These are phyloP conservation scores for Escallonia rubra DNA, from an alignment of 129 eudicot genomes.

Conservation along the genomic window DNA sequence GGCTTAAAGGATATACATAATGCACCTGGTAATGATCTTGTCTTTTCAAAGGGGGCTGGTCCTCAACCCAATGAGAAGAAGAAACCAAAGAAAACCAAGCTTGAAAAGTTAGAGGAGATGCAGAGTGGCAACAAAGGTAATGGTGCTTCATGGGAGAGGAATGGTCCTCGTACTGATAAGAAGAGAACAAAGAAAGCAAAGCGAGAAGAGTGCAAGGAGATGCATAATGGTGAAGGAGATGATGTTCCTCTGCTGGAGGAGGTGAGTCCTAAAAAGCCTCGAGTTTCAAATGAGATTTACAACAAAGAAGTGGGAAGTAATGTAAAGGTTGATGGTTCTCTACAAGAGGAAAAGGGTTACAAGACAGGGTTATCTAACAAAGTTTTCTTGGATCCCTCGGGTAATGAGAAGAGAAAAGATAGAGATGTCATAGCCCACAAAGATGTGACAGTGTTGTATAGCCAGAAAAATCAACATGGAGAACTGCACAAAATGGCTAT, in stretches of 20 bases:
- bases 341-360: slow-evolving; percentile 8
- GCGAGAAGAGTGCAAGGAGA: slow-evolving; percentile 18
- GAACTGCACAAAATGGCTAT: slow-evolving; percentile 10
- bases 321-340: slow-evolving; percentile 17
- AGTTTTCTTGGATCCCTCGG: background rate
- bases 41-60: background rate
- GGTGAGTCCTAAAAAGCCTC: slow-evolving; percentile 16
- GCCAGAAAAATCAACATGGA: slow-evolving; percentile 1
- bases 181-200: slow-evolving; percentile 26
- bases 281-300: background rate
- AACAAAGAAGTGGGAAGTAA: background rate
- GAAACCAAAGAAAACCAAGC: background rate
- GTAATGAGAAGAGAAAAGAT: background rate
- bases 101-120: background rate
- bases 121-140: background rate
- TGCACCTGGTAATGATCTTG: slow-evolving; percentile 5
- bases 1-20: slow-evolving; percentile 11
- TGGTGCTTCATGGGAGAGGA: slow-evolving; percentile 1
- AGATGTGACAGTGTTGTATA: background rate
- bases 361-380: slow-evolving; percentile 7
- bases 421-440: background rate
- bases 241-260: slow-evolving; percentile 1
- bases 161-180: slow-evolving; percentile 6
- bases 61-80: slow-evolving; percentile 4
- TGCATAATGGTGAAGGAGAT: slow-evolving; percentile 5